These are phyloP conservation scores for Mrakia hoshinonis DNA, from an alignment of 768 basidiomycete species.

Conservation along the genomic window DNA sequence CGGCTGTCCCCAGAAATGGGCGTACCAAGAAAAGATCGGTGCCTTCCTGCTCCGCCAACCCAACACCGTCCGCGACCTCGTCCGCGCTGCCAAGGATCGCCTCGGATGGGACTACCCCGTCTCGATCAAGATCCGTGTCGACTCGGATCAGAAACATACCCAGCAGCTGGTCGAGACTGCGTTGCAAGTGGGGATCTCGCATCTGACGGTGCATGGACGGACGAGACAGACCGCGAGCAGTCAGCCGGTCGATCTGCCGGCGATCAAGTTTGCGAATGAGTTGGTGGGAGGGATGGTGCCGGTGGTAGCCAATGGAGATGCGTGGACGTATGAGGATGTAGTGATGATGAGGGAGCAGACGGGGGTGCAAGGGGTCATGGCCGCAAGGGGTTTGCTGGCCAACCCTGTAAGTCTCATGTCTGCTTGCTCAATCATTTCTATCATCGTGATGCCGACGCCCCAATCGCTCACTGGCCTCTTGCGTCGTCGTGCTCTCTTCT, in stretches of 20 bases:
- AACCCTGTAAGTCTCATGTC: slow-evolving; percentile 40
- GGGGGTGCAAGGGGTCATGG: slow-evolving; percentile 46
- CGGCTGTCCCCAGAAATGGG: slow-evolving; percentile 47
- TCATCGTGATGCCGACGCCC: background rate
- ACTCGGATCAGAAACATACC: slow-evolving; percentile 40
- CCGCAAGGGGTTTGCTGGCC: slow-evolving; percentile 46
- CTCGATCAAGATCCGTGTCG: slow-evolving; percentile 47
- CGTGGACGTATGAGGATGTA: slow-evolving; percentile 43
- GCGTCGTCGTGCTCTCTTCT: slow-evolving; percentile 9
- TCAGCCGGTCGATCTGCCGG: slow-evolving; percentile 42
- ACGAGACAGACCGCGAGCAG: slow-evolving; percentile 38
- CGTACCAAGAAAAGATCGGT: slow-evolving; percentile 46
- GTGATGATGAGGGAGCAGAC: slow-evolving; percentile 40
- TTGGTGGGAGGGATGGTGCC: slow-evolving; percentile 43
- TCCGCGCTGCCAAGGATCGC: slow-evolving; percentile 43
- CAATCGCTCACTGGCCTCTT: background rate
- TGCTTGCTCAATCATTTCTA: background rate
- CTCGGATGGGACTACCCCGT: slow-evolving; percentile 46
- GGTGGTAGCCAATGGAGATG: slow-evolving; percentile 46
- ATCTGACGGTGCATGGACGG: slow-evolving; percentile 47
- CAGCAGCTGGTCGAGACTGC: slow-evolving; percentile 31
- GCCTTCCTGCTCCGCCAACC: slow-evolving; percentile 46
- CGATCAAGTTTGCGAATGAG: slow-evolving; percentile 45
- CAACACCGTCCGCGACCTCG: slow-evolving; percentile 45
- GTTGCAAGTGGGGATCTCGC: slow-evolving; percentile 42